Conservation (phyloP, 208 protist species). For the Angomonas deanei region DNA sequence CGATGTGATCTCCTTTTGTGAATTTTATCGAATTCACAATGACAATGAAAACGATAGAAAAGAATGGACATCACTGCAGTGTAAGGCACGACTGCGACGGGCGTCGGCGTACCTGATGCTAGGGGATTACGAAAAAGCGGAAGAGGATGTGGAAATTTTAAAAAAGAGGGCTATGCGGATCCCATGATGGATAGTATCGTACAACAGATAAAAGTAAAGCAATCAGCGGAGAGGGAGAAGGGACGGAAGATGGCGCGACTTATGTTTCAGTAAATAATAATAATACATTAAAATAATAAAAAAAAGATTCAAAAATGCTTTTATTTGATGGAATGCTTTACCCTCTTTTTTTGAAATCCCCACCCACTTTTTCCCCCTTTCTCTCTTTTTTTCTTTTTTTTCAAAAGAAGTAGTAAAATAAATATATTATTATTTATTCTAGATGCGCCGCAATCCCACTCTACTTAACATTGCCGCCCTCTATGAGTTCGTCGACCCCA, state of each 20-base stretch:
- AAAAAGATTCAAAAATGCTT: no score
- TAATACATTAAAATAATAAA: neutral
- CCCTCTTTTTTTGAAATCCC: neutral
- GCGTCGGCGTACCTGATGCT: slow-evolving; percentile 33
- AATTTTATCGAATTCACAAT: slow-evolving; percentile 2
- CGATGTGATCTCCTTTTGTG: slow-evolving; percentile 18
- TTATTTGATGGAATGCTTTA: no score
- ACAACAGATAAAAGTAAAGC: slow-evolving; percentile 5
- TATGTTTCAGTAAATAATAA: slow-evolving; percentile 43
- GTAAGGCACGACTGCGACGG: slow-evolving; percentile 64
- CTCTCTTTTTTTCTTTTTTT: slow-evolving; percentile 6
- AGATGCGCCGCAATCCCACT: slow-evolving; percentile 23
- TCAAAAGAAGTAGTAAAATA: neutral
- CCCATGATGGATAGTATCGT: slow-evolving; percentile 14
- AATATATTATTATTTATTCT: neutral
- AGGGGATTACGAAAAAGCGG: slow-evolving; percentile 21
- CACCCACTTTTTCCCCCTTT: neutral
- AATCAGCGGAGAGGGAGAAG: slow-evolving; percentile 11
- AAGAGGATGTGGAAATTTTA: slow-evolving; percentile 29
- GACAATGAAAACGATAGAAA: slow-evolving; percentile 3
- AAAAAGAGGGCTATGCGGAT: neutral
- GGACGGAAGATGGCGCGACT: slow-evolving; percentile 49
- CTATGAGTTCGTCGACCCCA: slow-evolving; percentile 89
- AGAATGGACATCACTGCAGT: slow-evolving; percentile 1
- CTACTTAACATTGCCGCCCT: slow-evolving; percentile 53